These are phyloP conservation scores for Plasmodium billcollinsi DNA, from an alignment of 169 alveolate genomes.

Conservation along the genomic window DNA sequence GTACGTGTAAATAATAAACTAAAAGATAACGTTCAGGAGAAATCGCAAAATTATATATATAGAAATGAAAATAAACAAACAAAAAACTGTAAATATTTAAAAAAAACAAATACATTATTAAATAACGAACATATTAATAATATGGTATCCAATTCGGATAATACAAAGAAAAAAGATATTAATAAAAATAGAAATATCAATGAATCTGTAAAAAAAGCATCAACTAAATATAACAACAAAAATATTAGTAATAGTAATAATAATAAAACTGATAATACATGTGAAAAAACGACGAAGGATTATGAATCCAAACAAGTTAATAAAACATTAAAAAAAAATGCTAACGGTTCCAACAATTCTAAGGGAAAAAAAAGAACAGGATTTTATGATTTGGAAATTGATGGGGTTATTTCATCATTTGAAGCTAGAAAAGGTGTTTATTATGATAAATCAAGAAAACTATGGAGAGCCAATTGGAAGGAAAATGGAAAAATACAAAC, in stretches of 20 bases:
- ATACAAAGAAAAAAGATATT: too few species aligned
- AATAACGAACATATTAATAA: too few species aligned
- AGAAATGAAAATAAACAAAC: background rate
- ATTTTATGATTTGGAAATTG: conserved; percentile 63
- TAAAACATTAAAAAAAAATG: conserved; percentile 5
- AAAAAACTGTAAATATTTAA: background rate
- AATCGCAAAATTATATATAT: too few species aligned
- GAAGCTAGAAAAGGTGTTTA: conserved; percentile 76
- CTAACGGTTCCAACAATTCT: conserved; percentile 18
- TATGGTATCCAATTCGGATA: too few species aligned
- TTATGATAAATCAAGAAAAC: conserved; percentile 64
- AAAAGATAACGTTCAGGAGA: too few species aligned
- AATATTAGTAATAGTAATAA: background rate
- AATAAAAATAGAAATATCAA: too few species aligned
- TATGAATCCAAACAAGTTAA: too few species aligned
- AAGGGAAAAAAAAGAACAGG: conserved; percentile 68
- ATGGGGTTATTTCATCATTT: conserved; percentile 71
- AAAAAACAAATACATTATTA: too few species aligned
- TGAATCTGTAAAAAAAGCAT: conserved; percentile 3
- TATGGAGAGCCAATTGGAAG: conserved; percentile 78
- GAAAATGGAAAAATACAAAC: conserved; percentile 75
- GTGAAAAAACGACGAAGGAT: too few species aligned
- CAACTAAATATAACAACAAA: conserved; percentile 11
- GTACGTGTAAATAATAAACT: background rate
- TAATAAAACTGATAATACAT: too few species aligned